Evolutionary conservation across 1,139 yeast species (phyloP).

Genomic region (Scheffersomyces stambukii): DNA sequence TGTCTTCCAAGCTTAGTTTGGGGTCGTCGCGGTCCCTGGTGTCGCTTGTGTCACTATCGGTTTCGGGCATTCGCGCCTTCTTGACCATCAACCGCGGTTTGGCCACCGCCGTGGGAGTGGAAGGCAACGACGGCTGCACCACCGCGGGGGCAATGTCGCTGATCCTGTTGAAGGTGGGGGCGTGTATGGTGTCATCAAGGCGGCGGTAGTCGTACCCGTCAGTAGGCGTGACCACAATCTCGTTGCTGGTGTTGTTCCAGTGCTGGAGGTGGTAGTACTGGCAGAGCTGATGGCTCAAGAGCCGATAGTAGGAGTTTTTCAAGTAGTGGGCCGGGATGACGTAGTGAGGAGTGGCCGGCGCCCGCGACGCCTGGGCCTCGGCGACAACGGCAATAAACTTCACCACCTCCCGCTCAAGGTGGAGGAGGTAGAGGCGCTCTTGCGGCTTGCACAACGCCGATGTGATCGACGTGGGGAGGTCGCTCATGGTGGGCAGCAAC

Average conservation of each 20-base stretch:
- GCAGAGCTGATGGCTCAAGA: slow-evolving; percentile 65
- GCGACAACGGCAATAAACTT: slow-evolving; percentile 26
- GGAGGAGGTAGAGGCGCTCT: slow-evolving; percentile 50
- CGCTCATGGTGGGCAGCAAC: slow-evolving; percentile 7
- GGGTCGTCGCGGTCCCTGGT: slow-evolving; percentile 1
- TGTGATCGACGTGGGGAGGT: slow-evolving; percentile 16
- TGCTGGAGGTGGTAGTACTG: slow-evolving; percentile 53
- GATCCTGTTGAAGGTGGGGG: background rate
- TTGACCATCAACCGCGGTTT: slow-evolving; percentile 19
- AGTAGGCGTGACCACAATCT: slow-evolving; percentile 22
- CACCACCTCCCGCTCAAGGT: slow-evolving; percentile 46
- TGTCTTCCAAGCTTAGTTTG: slow-evolving; percentile 6
- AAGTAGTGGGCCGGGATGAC: slow-evolving; percentile 29
- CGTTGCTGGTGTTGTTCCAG: slow-evolving; percentile 22
- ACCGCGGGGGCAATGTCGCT: background rate
- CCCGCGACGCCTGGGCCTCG: no score
- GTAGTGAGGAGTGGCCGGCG: no score
- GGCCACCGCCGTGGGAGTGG: slow-evolving; percentile 4
- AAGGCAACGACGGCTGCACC: background rate
- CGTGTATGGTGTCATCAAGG: background rate
- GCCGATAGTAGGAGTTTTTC: slow-evolving; percentile 63
- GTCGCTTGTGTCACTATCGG: slow-evolving; percentile 6
- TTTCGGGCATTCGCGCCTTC: slow-evolving; percentile 7
- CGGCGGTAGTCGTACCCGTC: slow-evolving; percentile 15
- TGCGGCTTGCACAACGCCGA: slow-evolving; percentile 44